Base-by-base conservation (phyloP, 2,329 filamentous ascomycete genomes). In the Trichoderma polysporum region DNA sequence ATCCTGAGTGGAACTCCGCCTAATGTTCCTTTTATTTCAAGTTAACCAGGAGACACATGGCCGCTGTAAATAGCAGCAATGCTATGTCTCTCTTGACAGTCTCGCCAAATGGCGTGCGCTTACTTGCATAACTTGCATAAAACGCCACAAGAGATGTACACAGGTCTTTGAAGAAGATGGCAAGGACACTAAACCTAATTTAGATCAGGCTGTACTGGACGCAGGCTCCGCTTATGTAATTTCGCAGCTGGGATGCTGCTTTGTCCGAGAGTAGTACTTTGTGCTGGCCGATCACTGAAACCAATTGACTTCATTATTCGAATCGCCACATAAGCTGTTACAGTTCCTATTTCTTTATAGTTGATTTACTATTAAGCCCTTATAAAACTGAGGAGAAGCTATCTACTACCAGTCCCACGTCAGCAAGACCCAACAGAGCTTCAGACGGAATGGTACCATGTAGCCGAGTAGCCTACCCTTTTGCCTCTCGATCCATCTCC, bases 111-210 rank as follows among this genome's bases (percentile, higher is more conserved):
- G n/a, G n/a, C n/a, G n/a, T 52, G 12, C 59, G 47, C 33, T n/a
- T 22, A 31, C 37, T 33, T 64, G 49, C 27, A 64, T 19, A 62
- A 33, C 15, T 47, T 64, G 58, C 60, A 64, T 29, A 31, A 45
- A 35, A 33, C 22, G 27, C 49, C 4, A 54, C 15, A 12, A 22
- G n/a, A n/a, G 49, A 2, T 45, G 1, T 25, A 8, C 13, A 37
- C 27, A 54, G 9, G 10, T 12, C n/a, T 8, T 29, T 5, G 25
- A 27, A 45, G 47, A 27, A 56, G 19, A 15, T 3, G 39, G 50
- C 50, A 64, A 47, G 4, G 35, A 1, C 49, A 37, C 50, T 64
- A 56, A 37, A n/a, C 60, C 29, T 13, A 19, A 13, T 64, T 3
- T 3, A 10, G 4, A 31, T 31, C 4, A 53, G 50, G 3, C 27